Percentiles rank a stretch among this genome's conserved stretches.
Evolutionary conservation across 352 stramenopile genomes (phyloP).

Genomic region (Plasmopara viticola): DNA sequence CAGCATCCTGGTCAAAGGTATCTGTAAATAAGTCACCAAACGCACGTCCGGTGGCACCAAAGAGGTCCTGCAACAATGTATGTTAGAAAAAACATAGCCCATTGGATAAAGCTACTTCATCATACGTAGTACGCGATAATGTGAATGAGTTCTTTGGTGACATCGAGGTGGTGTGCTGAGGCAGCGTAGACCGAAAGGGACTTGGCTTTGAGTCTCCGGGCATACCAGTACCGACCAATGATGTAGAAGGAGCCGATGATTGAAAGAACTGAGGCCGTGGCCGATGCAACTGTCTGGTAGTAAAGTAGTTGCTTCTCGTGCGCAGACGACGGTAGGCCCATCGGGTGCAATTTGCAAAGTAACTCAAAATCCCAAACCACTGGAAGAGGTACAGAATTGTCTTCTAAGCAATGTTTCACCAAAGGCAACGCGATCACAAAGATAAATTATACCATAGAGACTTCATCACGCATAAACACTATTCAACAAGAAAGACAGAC

Average conservation of each 20-base stretch:
- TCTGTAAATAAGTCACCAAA: constrained; percentile 61
- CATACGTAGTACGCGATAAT: constrained; percentile 68
- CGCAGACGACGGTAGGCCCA: constrained; percentile 9
- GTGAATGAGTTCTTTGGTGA: constrained; percentile 83
- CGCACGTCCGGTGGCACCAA: constrained; percentile 59
- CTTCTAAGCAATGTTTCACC: not conserved
- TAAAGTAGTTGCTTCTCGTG: constrained; percentile 20
- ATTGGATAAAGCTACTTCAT: too few species aligned
- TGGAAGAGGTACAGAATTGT: not conserved
- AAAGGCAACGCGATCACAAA: not conserved
- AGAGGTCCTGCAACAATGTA: constrained; percentile 42
- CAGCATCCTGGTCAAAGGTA: constrained; percentile 51
- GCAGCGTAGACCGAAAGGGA: constrained; percentile 35
- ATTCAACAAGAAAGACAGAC: not conserved
- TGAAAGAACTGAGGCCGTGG: constrained; percentile 67
- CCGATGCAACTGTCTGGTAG: constrained; percentile 49
- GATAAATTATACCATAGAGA: not conserved
- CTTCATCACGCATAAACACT: not conserved
- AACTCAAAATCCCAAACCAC: not conserved
- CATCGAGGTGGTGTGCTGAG: constrained; percentile 56
- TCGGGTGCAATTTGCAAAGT: constrained; percentile 19
- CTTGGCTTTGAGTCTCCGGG: constrained; percentile 41
- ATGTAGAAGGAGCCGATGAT: constrained; percentile 81
- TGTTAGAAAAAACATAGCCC: too few species aligned
- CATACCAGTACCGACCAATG: constrained; percentile 76